Base-by-base conservation (phyloP, 1,139 yeast species). In the Kluyveromyces sp. region DNA sequence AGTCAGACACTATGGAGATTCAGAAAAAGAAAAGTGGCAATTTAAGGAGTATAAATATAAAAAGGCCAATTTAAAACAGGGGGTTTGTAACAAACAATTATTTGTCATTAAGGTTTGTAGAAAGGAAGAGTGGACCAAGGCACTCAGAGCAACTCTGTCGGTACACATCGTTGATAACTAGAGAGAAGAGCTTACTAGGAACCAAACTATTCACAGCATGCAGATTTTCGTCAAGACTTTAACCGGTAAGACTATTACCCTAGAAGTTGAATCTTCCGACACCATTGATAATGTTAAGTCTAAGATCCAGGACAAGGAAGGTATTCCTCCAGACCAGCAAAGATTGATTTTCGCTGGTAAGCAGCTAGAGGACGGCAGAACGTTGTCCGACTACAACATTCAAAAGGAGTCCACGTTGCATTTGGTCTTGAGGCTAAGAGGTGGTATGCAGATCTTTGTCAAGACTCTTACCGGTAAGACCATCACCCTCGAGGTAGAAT, bases 321-420 rank as follows among this genome's bases (percentile, higher is more conserved):
- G 92, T 55, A 83, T 83, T 57, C 92, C 92, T 60, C 89, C 89
- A 50, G 92, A 83, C 71, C 92, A 83, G 66, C 89, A 83, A 70
- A 77, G 89, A 72, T 74, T 83, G 59, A 83, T 83, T 68, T 83
- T 83, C 62, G 89, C 92, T 61, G 92, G 92, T 75, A 83, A 83
- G 73, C 92, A 83, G 69, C 73, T 83, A 59, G 89, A 83, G 69
- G 92, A 83, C 55, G 92, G 92, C 52, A 78, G 89, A 74, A 82
- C 89, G 45, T 70, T 82, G 50, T 80, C 87, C 45, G 86, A 80
- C 68, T 80, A 80, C 77, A 80, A 80, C 75, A 80, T 80, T 65
- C 86, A 80, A 68, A 80, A 80, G 71, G 86, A 80, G 68, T 80
- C 86, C 36, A 80, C 86, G 47, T 66, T 80, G 44, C 85, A 80